These are phyloP conservation scores for Mortierella sp. DNA, from an alignment of 371 early-diverging fungal species.

Conservation along the genomic window DNA sequence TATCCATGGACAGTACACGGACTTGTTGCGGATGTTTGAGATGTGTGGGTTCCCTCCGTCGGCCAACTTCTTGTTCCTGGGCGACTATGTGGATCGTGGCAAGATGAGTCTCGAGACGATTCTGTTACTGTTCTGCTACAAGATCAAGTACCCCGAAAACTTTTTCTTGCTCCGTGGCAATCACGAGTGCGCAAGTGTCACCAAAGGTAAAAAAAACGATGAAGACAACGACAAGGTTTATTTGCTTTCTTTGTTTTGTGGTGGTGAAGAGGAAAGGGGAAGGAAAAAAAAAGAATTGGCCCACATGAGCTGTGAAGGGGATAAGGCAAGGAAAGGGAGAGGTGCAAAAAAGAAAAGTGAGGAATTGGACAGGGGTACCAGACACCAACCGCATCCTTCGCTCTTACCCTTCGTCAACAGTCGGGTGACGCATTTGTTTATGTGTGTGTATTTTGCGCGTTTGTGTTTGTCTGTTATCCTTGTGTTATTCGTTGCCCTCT, in stretches of 20 bases:
- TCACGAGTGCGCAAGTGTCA: constrained; percentile 98
- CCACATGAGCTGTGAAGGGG: constrained; percentile 1
- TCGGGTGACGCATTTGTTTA: constrained; percentile 6
- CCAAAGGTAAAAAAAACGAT: constrained; percentile 73
- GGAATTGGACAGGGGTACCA: background rate
- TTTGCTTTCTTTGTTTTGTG: background rate
- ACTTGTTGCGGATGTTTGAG: constrained; percentile 93
- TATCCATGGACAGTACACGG: constrained; percentile 96
- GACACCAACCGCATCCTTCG: background rate
- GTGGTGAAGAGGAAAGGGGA: too few relatives aligned
- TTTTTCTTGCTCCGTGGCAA: constrained; percentile 98
- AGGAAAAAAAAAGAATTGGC: background rate
- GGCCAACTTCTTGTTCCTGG: constrained; percentile 95
- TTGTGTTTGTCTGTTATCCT: background rate
- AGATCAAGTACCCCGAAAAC: constrained; percentile 98
- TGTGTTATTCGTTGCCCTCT: too few relatives aligned
- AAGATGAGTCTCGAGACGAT: constrained; percentile 98
- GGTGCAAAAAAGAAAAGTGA: background rate
- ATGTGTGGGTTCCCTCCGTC: constrained; percentile 93
- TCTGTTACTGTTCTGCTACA: constrained; percentile 94
- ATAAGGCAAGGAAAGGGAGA: background rate
- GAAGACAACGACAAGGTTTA: too few relatives aligned
- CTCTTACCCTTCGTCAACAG: background rate
- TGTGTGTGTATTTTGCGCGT: background rate
- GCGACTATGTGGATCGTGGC: constrained; percentile 99